Evolutionary conservation across 768 basidiomycete genomes (phyloP).

Genomic region (Pluteus cervinus): DNA sequence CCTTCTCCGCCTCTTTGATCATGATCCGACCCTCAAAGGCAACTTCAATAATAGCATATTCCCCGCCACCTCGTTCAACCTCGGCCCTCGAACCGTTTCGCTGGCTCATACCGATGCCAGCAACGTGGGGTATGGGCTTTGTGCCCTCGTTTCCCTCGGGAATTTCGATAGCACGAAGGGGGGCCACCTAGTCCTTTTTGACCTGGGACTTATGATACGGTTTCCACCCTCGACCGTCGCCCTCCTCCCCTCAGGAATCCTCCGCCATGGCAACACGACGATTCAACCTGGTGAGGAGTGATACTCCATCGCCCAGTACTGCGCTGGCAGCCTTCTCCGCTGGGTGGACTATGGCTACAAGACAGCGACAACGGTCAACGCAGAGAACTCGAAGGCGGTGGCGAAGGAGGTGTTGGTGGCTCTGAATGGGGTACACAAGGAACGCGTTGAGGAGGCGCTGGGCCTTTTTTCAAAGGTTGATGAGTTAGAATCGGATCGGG

Average conservation of each 20-base stretch:
- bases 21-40: slow-evolving; percentile 6
- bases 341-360: slow-evolving; percentile 13
- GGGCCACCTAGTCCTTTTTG: slow-evolving; percentile 19
- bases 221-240: slow-evolving; percentile 17
- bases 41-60: slow-evolving; percentile 24
- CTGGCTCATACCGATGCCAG: slow-evolving; percentile 15
- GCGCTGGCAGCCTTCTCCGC: slow-evolving; percentile 14
- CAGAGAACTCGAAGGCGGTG: no score
- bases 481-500: no score
- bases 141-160: slow-evolving; percentile 20
- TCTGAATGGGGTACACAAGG: no score
- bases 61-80: slow-evolving; percentile 20
- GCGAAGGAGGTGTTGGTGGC: no score
- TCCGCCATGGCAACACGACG: slow-evolving; percentile 10
- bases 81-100: slow-evolving; percentile 14
- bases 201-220: slow-evolving; percentile 14
- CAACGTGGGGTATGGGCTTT: slow-evolving; percentile 21
- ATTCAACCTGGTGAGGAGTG: slow-evolving; percentile 10
- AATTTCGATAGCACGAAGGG: slow-evolving; percentile 14
- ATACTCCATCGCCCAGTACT: slow-evolving; percentile 14
- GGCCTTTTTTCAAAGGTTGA: no score
- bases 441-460: no score
- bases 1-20: slow-evolving; percentile 6
- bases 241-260: slow-evolving; percentile 15
- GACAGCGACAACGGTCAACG: no score